Percentiles rank a stretch among this genome's conserved stretches.
phyloP scores from a whole-genome alignment of 345 rosid species.

The Citrus cavaleriei region DNA sequence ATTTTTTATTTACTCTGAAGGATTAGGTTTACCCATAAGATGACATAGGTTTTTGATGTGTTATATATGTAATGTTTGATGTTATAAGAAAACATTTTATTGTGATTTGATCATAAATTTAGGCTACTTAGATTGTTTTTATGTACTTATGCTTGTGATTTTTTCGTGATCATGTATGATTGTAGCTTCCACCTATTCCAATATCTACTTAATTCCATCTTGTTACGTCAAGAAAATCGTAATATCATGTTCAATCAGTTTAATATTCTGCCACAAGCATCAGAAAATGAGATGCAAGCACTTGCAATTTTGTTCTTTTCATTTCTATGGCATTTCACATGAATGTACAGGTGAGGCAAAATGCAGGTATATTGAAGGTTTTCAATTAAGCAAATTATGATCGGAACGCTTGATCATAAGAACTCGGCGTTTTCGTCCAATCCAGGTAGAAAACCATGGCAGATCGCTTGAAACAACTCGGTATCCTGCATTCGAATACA shows the following conservation, averaged over 20 bases:
- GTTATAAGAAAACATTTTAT: not conserved
- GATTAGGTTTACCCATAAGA: not conserved
- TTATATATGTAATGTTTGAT: not conserved
- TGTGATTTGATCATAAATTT: not conserved
- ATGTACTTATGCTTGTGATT: not conserved
- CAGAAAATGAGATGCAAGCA: not conserved
- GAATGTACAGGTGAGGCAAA: not conserved
- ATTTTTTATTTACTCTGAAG: not conserved
- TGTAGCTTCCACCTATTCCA: not conserved
- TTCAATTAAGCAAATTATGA: not conserved
- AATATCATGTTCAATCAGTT: not conserved
- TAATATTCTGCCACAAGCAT: not conserved
- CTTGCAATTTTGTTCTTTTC: not conserved
- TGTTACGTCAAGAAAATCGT: too few species aligned
- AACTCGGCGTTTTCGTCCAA: constrained; percentile 69
- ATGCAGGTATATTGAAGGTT: too few species aligned
- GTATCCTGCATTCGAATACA: constrained; percentile 80
- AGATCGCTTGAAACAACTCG: constrained; percentile 54
- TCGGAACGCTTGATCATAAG: constrained; percentile 54
- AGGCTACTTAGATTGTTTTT: not conserved
- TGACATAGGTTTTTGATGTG: not conserved
- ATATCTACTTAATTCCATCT: not conserved
- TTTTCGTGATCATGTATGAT: not conserved
- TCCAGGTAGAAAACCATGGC: constrained; percentile 61
- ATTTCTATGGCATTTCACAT: not conserved